Conservation (phyloP, 371 early-diverging fungal species). For the Choanephora cucurbitarum region DNA sequence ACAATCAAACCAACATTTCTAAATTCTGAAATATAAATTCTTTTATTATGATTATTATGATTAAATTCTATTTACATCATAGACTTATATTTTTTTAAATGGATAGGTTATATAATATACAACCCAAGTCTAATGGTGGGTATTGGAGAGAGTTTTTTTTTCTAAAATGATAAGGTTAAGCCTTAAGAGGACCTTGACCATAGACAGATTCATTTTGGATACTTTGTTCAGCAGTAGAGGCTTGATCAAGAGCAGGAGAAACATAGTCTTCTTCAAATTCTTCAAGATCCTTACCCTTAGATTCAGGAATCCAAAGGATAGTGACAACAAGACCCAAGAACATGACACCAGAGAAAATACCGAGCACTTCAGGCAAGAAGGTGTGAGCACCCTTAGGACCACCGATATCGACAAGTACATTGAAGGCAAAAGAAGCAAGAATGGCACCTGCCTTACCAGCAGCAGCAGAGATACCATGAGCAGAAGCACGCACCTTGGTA, state of each 20-base stretch:
- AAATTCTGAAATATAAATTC: constrained; percentile 18
- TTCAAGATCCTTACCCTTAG: constrained; percentile 58
- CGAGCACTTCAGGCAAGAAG: constrained; percentile 66
- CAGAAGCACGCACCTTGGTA: constrained; percentile 83
- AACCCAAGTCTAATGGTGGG: constrained; percentile 6
- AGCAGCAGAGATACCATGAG: constrained; percentile 90
- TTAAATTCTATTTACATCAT: constrained; percentile 10
- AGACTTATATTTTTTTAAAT: not conserved
- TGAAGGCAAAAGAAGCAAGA: constrained; percentile 58
- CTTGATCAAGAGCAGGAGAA: not conserved
- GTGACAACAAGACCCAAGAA: constrained; percentile 62
- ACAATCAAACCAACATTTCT: constrained; percentile 40
- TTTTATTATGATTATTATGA: not conserved
- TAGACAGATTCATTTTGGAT: constrained; percentile 9
- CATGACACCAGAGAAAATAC: constrained; percentile 72
- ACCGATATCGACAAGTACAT: constrained; percentile 58
- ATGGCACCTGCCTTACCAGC: constrained; percentile 86
- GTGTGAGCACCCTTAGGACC: constrained; percentile 56
- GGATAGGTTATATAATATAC: no score
- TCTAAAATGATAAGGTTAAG: constrained; percentile 6
- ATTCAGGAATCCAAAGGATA: constrained; percentile 54
- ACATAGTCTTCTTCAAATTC: constrained; percentile 55
- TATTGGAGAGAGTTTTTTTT: not conserved
- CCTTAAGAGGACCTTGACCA: constrained; percentile 9
- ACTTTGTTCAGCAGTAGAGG: not conserved